Evolutionary conservation across 2,329 filamentous ascomycete species (phyloP).

Genomic region (Capronia coronata): DNA sequence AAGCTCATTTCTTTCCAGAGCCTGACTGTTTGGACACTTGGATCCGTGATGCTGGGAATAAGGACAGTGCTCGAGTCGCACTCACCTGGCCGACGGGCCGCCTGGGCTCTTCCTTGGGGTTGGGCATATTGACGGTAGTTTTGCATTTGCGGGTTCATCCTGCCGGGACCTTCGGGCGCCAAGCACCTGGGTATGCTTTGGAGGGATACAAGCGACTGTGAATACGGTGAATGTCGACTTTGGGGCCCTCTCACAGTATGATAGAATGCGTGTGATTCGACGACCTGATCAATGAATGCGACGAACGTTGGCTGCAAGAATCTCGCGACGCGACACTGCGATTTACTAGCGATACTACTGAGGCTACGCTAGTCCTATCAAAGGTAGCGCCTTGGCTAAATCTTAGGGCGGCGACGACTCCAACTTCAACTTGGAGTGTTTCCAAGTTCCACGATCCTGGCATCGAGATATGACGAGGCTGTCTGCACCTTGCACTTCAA

Average conservation of each 20-base stretch:
- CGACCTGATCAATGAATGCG: not conserved
- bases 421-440: too few relatives aligned
- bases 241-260: not conserved
- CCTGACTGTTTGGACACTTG: not conserved
- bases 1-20: not conserved
- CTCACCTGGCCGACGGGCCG: constrained; percentile 28
- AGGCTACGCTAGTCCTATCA: constrained; percentile 9
- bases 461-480: too few relatives aligned
- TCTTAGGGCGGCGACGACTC: too few relatives aligned
- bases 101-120: constrained; percentile 22
- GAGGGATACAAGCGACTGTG: not conserved
- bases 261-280: not conserved
- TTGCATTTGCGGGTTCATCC: constrained; percentile 29
- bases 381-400: constrained; percentile 9
- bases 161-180: not conserved
- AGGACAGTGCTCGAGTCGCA: constrained; percentile 6
- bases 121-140: constrained; percentile 28
- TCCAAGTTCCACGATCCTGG: too few relatives aligned
- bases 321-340: not conserved
- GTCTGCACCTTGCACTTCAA: too few relatives aligned
- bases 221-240: not conserved
- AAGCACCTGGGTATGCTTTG: not conserved
- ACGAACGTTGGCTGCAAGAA: not conserved
- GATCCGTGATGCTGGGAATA: not conserved
- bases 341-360: too few relatives aligned